phyloP scores from a whole-genome alignment of 2,329 filamentous ascomycete genomes.

The Rosellinia necatrix region DNA sequence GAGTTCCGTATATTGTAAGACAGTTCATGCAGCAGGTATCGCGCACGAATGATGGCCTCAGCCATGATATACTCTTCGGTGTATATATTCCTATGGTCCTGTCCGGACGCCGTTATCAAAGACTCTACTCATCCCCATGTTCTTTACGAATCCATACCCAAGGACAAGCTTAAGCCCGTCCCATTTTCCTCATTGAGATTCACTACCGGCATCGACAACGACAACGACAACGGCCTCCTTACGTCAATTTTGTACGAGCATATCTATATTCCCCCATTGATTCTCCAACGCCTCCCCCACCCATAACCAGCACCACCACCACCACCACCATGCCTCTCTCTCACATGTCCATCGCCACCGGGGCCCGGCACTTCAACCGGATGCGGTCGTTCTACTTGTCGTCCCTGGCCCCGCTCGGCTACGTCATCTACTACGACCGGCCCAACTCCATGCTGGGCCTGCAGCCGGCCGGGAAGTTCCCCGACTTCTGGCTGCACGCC shows the following conservation, averaged over 20 bases:
- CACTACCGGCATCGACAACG: no score
- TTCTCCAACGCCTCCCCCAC: no score
- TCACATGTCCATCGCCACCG: slow-evolving; percentile 28
- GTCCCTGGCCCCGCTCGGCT: slow-evolving; percentile 26
- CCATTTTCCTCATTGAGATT: no score
- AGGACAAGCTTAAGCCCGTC: no score
- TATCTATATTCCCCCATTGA: no score
- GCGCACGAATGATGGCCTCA: neutral
- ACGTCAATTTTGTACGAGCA: no score
- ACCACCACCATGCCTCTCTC: slow-evolving; percentile 22
- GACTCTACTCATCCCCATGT: no score
- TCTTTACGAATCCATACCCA: neutral
- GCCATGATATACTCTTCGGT: neutral
- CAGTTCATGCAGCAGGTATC: neutral
- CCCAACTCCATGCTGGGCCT: slow-evolving; percentile 23
- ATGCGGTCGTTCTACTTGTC: slow-evolving; percentile 30
- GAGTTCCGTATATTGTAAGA: slow-evolving; percentile 10
- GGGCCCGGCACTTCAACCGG: slow-evolving; percentile 17
- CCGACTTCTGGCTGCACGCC: slow-evolving; percentile 29
- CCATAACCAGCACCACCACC: neutral
- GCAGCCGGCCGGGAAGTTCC: slow-evolving; percentile 16
- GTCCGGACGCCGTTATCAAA: neutral
- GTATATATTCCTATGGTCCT: slow-evolving; percentile 1
- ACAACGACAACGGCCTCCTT: no score
- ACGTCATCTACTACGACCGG: slow-evolving; percentile 26